A percentile compares a stretch with the other conserved stretches of the same genome.
Conservation (phyloP, 257 asterid genomes). For the Solanum phureja region DNA sequence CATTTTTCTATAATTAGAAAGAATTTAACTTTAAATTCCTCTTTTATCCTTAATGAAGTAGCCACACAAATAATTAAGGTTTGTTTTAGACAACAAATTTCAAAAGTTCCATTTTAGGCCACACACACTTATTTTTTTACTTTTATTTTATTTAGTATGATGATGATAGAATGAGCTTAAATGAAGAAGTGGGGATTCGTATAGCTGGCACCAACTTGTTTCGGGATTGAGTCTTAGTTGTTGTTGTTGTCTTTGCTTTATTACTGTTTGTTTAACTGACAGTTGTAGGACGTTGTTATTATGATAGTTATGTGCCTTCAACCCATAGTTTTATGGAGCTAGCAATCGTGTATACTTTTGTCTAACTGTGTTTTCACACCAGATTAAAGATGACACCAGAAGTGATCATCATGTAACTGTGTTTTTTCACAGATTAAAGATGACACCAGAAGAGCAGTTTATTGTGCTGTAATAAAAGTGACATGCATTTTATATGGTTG, state of each 20-base stretch:
- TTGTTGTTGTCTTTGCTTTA: not conserved
- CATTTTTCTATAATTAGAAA: not conserved
- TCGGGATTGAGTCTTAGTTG: not conserved
- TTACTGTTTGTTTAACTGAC: not conserved
- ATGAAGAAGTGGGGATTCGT: not conserved
- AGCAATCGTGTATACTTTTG: conserved; percentile 8
- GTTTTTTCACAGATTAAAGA: too few relatives aligned
- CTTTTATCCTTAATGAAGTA: not conserved
- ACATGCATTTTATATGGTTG: not conserved
- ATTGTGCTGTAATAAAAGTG: not conserved
- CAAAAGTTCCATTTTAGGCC: not conserved
- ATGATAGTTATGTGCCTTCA: not conserved
- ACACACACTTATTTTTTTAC: not conserved
- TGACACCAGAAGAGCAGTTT: too few relatives aligned
- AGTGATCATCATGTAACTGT: too few relatives aligned
- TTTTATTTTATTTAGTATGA: not conserved
- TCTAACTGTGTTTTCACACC: too few relatives aligned
- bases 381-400: too few relatives aligned
- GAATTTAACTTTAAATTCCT: not conserved
- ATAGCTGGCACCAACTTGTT: not conserved
- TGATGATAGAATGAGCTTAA: not conserved
- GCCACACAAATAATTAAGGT: not conserved
- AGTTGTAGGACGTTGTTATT: not conserved
- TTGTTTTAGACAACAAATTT: not conserved
- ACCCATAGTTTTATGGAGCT: not conserved